Evolutionary conservation across 495 filamentous ascomycete species (phyloP).

Genomic region (Staphylotrichum longicolle): DNA sequence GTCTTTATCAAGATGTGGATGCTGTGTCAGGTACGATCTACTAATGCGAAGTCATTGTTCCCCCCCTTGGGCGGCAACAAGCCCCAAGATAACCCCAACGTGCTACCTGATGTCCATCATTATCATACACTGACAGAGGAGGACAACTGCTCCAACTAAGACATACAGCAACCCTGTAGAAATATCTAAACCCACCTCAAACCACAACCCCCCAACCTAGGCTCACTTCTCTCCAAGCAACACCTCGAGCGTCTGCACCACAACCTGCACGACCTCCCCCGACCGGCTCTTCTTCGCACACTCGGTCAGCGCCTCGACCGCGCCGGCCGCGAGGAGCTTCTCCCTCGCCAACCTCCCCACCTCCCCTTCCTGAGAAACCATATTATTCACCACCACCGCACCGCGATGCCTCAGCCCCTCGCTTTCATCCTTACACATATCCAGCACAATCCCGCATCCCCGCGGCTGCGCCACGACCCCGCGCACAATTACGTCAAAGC

Average conservation of each 20-base stretch:
- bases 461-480: conserved; percentile 65
- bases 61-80: no score
- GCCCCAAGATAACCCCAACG: no score
- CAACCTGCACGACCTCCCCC: conserved; percentile 61
- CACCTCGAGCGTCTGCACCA: conserved; percentile 60
- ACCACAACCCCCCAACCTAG: no score
- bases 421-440: conserved; percentile 75
- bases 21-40: no score
- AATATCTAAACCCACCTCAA: no score
- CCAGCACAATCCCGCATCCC: conserved; percentile 67
- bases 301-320: conserved; percentile 58
- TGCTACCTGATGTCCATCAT: no score
- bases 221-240: conserved; percentile 43
- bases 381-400: conserved; percentile 68
- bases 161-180: no score
- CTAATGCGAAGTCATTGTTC: no score
- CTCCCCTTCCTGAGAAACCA: conserved; percentile 52
- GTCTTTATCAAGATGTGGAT: no score
- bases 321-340: conserved; percentile 48
- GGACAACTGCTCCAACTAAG: no score
- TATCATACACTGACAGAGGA: no score
- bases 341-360: conserved; percentile 50
- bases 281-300: conserved; percentile 63
- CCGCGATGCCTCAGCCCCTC: conserved; percentile 77
- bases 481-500: conserved; percentile 68